Base-by-base conservation (phyloP, 1,139 yeast genomes). In the Saccharomyces hybrid region DNA sequence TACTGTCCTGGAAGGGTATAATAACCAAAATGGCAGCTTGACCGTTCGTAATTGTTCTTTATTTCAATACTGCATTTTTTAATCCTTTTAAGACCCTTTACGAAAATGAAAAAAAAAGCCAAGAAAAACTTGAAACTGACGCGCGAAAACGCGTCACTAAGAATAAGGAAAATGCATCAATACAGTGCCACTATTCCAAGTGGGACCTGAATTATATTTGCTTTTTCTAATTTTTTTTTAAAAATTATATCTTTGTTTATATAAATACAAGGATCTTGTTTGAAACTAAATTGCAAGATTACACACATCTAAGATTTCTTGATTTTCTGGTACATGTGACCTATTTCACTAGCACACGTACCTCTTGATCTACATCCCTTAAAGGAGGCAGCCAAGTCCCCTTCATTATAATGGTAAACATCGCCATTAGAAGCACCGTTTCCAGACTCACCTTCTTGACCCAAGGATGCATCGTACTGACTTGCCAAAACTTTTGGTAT, bases 311-410 rank as follows among this genome's bases (percentile, higher is more conserved):
- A 38, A 13, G 25, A 16, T 20, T 9, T 38, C 44, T 38, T 38
- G n/a, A 38, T 38, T 38, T 38, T 38, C 32, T 27, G 46, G 46
- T 51, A 51, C 49, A 53, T 53, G 32, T 28, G 20, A 26, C 23
- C 16, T 13, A 83, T 73, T 44, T 76, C 76, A 48, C 70, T 64
- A 55, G 80, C 84, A 72, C 93, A 85, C 23, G 75, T 71, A 32
- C 70, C 71, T 55, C 73, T 69, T 44, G 62, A 66, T 25, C 71
- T 73, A 69, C 91, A 84, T 34, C 76, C 81, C 57, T 78, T 71
- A 73, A 88, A 81, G 54, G 78, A 77, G 1, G 78, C 85, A 26
- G 83, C 80, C 52, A 85, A 78, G 66, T 86, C 93, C 41, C 87
- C 89, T 4, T 75, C 71, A 41, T 74, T 73, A 66, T 83, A 85